Conservation (phyloP, 2,329 filamentous ascomycete species). For the Colletotrichum sp. region DNA sequence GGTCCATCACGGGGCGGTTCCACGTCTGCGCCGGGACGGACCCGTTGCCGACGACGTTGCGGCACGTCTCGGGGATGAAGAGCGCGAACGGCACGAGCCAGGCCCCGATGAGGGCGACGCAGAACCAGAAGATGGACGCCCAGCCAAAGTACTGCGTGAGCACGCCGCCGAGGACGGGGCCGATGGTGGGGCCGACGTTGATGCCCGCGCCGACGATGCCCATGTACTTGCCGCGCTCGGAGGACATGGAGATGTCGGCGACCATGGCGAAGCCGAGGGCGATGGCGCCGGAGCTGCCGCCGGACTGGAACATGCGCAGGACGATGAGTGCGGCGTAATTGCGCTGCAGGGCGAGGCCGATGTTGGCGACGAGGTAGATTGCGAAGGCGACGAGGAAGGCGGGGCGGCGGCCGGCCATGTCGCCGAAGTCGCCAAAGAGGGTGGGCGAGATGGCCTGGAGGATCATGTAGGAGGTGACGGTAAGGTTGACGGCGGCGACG, state of each 20-base stretch:
- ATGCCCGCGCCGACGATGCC: slow-evolving; percentile 66
- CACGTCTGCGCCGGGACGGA: slow-evolving; percentile 61
- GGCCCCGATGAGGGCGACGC: slow-evolving; percentile 56
- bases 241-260: slow-evolving; percentile 71
- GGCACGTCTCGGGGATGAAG: slow-evolving; percentile 64
- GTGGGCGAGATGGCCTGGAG: slow-evolving; percentile 67
- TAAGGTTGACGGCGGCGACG: slow-evolving; percentile 49
- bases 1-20: slow-evolving; percentile 63
- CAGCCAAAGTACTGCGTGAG: slow-evolving; percentile 69
- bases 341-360: slow-evolving; percentile 63
- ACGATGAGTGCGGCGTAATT: slow-evolving; percentile 64
- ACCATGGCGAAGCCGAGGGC: slow-evolving; percentile 75
- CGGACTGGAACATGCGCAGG: slow-evolving; percentile 66
- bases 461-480: slow-evolving; percentile 67
- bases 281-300: slow-evolving; percentile 71
- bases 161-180: slow-evolving; percentile 69
- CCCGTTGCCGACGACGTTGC: slow-evolving; percentile 67
- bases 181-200: slow-evolving; percentile 59
- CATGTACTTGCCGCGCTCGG: slow-evolving; percentile 76
- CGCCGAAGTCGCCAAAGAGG: slow-evolving; percentile 66
- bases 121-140: slow-evolving; percentile 74
- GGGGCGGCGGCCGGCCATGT: slow-evolving; percentile 64
- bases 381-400: slow-evolving; percentile 63
- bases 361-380: slow-evolving; percentile 63
- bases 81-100: slow-evolving; percentile 61